These are phyloP conservation scores for Serendipita sp. DNA, from an alignment of 768 basidiomycete species.

Conservation along the genomic window DNA sequence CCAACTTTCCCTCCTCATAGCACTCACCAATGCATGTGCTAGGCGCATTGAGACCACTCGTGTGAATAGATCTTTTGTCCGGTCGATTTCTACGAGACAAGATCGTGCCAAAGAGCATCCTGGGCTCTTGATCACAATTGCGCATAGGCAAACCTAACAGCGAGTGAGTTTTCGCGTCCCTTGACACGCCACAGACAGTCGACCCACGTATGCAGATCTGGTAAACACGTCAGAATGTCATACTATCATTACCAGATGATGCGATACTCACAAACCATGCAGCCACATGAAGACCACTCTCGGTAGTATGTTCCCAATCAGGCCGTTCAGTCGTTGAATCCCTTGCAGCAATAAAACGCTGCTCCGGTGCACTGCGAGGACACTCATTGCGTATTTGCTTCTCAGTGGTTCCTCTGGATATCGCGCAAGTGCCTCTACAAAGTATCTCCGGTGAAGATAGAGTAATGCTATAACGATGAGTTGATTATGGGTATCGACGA, in stretches of 20 bases:
- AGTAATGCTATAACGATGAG: slow-evolving; percentile 38
- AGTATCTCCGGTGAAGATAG: slow-evolving; percentile 51
- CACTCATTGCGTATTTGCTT: slow-evolving; percentile 52
- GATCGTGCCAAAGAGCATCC: background rate
- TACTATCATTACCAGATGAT: background rate
- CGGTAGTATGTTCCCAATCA: background rate
- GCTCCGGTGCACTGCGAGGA: slow-evolving; percentile 39
- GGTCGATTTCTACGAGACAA: slow-evolving; percentile 2
- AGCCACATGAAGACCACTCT: slow-evolving; percentile 4
- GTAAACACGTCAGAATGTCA: background rate
- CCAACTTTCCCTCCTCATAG: too few species aligned
- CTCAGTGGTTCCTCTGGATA: slow-evolving; percentile 36
- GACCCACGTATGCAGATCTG: slow-evolving; percentile 3
- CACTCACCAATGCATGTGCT: background rate
- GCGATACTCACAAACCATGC: slow-evolving; percentile 1
- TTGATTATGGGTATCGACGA: background rate
- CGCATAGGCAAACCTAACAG: background rate
- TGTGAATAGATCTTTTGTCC: background rate
- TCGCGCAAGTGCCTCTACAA: slow-evolving; percentile 50
- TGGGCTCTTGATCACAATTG: slow-evolving; percentile 4
- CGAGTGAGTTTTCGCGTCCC: background rate
- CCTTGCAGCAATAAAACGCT: slow-evolving; percentile 1
- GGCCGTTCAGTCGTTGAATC: background rate
- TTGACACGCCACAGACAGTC: background rate
- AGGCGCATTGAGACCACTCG: background rate